phyloP scores from a whole-genome alignment of 177 flowering plant species.

The Vitis hybrid region DNA sequence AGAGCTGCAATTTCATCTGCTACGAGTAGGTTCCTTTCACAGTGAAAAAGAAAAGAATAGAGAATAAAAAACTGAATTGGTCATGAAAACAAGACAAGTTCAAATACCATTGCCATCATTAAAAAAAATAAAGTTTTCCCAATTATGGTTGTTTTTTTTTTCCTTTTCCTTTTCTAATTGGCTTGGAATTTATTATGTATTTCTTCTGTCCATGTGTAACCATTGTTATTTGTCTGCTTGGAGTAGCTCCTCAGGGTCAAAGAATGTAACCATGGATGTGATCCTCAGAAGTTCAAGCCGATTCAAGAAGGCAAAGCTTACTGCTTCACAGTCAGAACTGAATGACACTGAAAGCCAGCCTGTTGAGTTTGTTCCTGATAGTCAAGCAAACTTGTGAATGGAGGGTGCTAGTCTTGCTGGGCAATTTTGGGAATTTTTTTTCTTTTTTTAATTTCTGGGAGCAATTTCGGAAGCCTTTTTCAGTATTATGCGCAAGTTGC shows the following conservation, averaged over 20 bases:
- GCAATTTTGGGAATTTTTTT: neutral
- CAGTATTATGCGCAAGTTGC: neutral
- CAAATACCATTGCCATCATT: no score
- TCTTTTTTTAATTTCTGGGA: neutral
- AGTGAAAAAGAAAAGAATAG: no score
- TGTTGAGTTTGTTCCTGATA: conserved; percentile 54
- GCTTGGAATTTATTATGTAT: no score
- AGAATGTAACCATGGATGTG: conserved; percentile 28
- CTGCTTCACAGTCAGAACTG: conserved; percentile 48
- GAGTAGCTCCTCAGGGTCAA: conserved; percentile 27
- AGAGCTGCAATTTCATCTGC: no score
- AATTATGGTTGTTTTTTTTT: no score
- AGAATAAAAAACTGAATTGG: no score
- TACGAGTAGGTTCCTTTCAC: no score
- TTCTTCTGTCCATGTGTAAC: neutral
- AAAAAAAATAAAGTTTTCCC: no score
- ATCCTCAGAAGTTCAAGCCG: conserved; percentile 59
- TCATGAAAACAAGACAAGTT: no score
- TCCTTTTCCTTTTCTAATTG: no score
- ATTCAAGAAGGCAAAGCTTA: conserved; percentile 62
- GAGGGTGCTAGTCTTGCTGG: neutral
- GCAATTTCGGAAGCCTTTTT: no score
- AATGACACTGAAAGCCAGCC: conserved; percentile 47
- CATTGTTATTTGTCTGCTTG: neutral
- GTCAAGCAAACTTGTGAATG: conserved; percentile 25